These are phyloP conservation scores for Botrytis cinerea DNA, from an alignment of 2,329 filamentous ascomycete species.

Conservation along the genomic window DNA sequence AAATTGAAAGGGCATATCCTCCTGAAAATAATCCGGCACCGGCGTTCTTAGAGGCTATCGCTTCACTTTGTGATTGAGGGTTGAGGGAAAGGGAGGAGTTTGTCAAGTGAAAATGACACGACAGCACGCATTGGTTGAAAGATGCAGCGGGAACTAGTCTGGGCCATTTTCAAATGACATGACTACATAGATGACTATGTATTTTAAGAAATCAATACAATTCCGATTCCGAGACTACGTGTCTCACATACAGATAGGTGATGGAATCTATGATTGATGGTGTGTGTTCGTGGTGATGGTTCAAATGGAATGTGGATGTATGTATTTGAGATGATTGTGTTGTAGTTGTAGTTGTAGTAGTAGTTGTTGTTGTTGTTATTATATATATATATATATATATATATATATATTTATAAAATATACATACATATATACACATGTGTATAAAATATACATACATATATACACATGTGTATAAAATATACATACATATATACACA, in stretches of 20 bases:
- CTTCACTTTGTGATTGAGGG: constrained; percentile 23
- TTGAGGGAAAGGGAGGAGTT: constrained; percentile 7
- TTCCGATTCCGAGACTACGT: constrained; percentile 35
- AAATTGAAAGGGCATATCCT: constrained; percentile 7
- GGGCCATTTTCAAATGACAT: constrained; percentile 29
- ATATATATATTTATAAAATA: too few relatives aligned
- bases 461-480: too few relatives aligned
- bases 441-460: too few relatives aligned
- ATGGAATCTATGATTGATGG: not conserved
- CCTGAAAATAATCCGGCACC: constrained; percentile 21
- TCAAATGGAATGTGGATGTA: not conserved
- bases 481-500: too few relatives aligned
- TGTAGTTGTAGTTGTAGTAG: too few relatives aligned
- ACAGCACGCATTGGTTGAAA: constrained; percentile 16
- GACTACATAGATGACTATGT: constrained; percentile 21
- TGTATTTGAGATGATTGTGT: too few relatives aligned
- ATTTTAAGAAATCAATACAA: constrained; percentile 29
- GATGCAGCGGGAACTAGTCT: constrained; percentile 25
- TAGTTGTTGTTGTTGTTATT: too few relatives aligned
- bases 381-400: too few relatives aligned
- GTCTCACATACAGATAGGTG: constrained; percentile 27
- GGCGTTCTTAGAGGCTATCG: constrained; percentile 31
- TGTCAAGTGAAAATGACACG: constrained; percentile 8
- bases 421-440: too few relatives aligned
- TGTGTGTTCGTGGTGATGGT: not conserved